Percentiles rank a stretch among this genome's conserved stretches.
Conservation (phyloP, 2,329 filamentous ascomycete species). For the Trichoderma endophyticum region DNA sequence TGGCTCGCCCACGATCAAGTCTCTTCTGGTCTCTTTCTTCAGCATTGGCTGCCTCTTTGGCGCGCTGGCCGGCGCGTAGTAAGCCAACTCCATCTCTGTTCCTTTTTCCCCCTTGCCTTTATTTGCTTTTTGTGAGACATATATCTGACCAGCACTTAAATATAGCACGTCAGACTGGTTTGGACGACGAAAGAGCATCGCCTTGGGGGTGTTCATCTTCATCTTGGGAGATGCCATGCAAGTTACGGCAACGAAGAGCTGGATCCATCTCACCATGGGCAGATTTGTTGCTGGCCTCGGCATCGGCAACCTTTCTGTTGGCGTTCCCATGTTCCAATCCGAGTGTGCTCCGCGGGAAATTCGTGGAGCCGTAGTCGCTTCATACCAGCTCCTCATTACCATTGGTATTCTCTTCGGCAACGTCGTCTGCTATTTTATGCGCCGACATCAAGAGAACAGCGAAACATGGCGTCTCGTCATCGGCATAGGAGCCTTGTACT, state of each 20-base stretch:
- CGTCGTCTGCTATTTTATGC: conserved; percentile 52
- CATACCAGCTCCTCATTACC: conserved; percentile 73
- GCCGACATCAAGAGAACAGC: conserved; percentile 39
- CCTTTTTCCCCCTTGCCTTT: background rate
- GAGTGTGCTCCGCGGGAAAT: conserved; percentile 61
- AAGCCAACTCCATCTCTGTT: conserved; percentile 18
- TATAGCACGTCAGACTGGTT: conserved; percentile 52
- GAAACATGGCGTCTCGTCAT: conserved; percentile 62
- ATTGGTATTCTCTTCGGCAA: conserved; percentile 62
- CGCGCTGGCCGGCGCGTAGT: conserved; percentile 50
- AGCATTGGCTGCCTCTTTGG: conserved; percentile 56
- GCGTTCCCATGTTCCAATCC: conserved; percentile 65
- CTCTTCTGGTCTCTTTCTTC: conserved; percentile 55
- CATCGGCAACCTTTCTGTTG: conserved; percentile 63
- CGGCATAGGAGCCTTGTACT: conserved; percentile 52
- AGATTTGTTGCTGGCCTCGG: conserved; percentile 65
- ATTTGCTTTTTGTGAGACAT: background rate
- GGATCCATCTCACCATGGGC: conserved; percentile 65
- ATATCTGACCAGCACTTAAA: background rate
- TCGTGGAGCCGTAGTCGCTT: conserved; percentile 61
- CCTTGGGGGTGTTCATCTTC: conserved; percentile 54
- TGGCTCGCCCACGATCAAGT: conserved; percentile 40
- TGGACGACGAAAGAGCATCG: conserved; percentile 55
- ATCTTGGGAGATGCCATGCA: conserved; percentile 64
- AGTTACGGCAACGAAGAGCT: conserved; percentile 54